These are phyloP conservation scores for Drechslerella coelobrocha DNA, from an alignment of 2,329 filamentous ascomycete species.

Conservation along the genomic window DNA sequence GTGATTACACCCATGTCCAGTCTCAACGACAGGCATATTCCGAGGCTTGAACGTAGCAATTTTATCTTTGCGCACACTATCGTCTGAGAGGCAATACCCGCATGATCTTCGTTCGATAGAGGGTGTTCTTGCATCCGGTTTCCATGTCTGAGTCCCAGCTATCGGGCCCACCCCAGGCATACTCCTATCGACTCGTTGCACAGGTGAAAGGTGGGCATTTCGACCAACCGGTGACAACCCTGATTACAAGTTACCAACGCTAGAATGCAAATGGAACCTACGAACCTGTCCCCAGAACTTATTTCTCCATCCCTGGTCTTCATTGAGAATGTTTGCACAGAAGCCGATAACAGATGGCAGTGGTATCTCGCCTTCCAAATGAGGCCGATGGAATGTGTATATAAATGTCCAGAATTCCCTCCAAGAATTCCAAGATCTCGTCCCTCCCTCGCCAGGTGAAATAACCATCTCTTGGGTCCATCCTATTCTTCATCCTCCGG, in stretches of 20 bases:
- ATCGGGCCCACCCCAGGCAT: conserved; percentile 7
- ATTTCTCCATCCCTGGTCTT: conserved; percentile 15
- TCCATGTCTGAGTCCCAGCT: not conserved
- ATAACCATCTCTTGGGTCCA: conserved; percentile 19
- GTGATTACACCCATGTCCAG: conserved; percentile 4
- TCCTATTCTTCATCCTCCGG: conserved; percentile 26
- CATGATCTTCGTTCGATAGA: conserved; percentile 31
- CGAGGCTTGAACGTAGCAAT: conserved; percentile 18
- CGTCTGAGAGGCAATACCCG: conserved; percentile 17
- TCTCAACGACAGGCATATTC: conserved; percentile 19
- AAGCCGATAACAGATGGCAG: conserved; percentile 26
- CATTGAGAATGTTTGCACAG: conserved; percentile 24
- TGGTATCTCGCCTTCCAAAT: conserved; percentile 35
- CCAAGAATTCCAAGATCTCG: conserved; percentile 45
- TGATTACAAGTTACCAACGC: conserved; percentile 16
- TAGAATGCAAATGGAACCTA: conserved; percentile 50
- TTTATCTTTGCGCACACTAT: conserved; percentile 13
- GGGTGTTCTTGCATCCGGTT: conserved; percentile 14
- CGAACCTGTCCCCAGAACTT: conserved; percentile 18
- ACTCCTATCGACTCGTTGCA: conserved; percentile 10
- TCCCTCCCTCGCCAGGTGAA: conserved; percentile 26
- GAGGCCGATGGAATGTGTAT: conserved; percentile 35
- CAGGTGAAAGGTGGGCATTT: conserved; percentile 17
- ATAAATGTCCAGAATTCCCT: conserved; percentile 36
- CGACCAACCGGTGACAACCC: conserved; percentile 1